phyloP scores from a whole-genome alignment of 176 grass and related monocot species.

The Elymus sibiricus region DNA sequence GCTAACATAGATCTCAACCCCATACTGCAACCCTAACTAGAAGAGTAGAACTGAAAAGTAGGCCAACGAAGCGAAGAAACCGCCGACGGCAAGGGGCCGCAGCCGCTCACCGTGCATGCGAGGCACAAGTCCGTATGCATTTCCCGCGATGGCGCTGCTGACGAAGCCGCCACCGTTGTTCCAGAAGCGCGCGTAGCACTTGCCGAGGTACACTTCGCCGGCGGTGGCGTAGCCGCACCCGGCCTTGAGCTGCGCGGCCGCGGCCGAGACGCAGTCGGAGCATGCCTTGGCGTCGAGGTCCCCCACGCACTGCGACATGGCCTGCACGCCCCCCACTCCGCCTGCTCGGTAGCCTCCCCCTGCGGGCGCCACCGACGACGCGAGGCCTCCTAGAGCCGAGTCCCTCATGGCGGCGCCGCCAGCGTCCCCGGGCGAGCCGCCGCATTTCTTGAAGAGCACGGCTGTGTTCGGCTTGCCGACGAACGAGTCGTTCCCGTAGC shows the following conservation, averaged over 20 bases:
- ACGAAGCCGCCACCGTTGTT: conserved; percentile 22
- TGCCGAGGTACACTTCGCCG: conserved; percentile 82
- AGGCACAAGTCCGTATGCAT: background rate
- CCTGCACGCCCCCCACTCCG: conserved; percentile 61
- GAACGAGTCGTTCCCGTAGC: conserved; percentile 84
- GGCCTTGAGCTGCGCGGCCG: conserved; percentile 57
- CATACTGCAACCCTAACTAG: conserved; percentile 4
- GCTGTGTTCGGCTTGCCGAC: conserved; percentile 69
- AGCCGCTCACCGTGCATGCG: background rate
- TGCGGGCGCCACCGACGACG: conserved; percentile 26
- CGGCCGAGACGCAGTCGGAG: conserved; percentile 65
- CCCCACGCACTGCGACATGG: conserved; percentile 88
- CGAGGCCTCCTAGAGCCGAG: conserved; percentile 62
- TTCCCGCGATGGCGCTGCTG: background rate
- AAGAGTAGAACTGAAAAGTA: conserved; percentile 5
- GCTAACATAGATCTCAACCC: background rate
- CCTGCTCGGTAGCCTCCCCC: conserved; percentile 67
- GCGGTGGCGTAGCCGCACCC: conserved; percentile 58
- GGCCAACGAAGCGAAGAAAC: conserved; percentile 11
- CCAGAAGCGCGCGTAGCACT: conserved; percentile 89
- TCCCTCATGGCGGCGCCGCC: conserved; percentile 55
- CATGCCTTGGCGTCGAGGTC: conserved; percentile 66
- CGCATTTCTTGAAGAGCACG: conserved; percentile 81
- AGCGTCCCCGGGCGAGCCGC: conserved; percentile 45
- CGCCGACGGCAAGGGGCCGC: background rate